A percentile compares a stretch with the other conserved stretches of the same genome.
phyloP scores from a whole-genome alignment of 2,329 filamentous ascomycete species.

The Rutstroemia sydowiana region DNA sequence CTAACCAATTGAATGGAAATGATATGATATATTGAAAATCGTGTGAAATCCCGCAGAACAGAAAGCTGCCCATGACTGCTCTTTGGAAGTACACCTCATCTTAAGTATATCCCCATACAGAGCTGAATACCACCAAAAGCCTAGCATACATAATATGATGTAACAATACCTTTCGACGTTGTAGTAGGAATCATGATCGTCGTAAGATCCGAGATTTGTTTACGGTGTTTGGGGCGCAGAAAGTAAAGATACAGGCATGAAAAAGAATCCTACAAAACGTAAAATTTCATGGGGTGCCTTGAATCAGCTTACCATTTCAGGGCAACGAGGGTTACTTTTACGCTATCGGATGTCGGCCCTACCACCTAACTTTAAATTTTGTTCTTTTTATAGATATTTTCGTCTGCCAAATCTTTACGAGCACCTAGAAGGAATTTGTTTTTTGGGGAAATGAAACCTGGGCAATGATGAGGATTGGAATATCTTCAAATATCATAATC shows the following conservation, averaged over 20 bases:
- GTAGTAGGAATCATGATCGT: neutral
- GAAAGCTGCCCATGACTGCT: neutral
- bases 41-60: too few relatives aligned
- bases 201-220: neutral
- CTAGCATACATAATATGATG: neutral
- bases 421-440: too few relatives aligned
- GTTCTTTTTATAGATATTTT: neutral
- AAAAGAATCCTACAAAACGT: neutral
- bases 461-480: too few relatives aligned
- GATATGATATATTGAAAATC: too few relatives aligned
- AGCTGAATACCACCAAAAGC: neutral
- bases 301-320: neutral
- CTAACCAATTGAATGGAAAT: too few relatives aligned
- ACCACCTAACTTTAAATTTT: neutral
- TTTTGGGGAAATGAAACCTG: neutral
- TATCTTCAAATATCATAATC: neutral
- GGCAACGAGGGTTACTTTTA: neutral
- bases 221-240: conserved; percentile 7
- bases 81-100: neutral
- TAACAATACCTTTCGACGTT: neutral
- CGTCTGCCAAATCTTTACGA: neutral
- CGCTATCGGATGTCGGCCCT: neutral
- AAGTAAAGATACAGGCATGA: too few relatives aligned
- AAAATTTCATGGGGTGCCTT: neutral
- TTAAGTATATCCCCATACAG: conserved; percentile 4